Evolutionary conservation across 441 rosid genomes (phyloP), one percentile per base, ranked within the genome.

Genomic region (Populus tomentosa): DNA sequence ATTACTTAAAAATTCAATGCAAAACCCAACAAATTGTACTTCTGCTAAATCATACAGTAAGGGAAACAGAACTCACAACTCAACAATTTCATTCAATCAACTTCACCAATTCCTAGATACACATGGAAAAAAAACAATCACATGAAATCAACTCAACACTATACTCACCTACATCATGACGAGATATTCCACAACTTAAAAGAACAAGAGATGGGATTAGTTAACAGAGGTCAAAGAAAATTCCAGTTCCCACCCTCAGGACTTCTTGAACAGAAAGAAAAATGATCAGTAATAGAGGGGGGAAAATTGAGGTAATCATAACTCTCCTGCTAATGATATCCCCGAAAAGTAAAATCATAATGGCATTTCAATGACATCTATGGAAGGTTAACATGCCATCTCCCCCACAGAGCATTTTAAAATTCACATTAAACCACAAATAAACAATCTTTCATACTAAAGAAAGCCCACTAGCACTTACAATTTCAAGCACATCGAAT

Each of bases 401-500:
- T 38, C 67, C 74, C 38, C 40, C n/a, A 26, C 40, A 70, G 10
- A 26, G 20, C 32, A 21, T 61, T 20, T 67, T 32, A 50, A 18
- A 21, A 16, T 38, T 38, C 42, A 38, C 8, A 38, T 9, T 7
- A 38, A 38, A 38, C 7, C 42, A 38, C 42, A 38, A 38, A 38
- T 38, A 38, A 38, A 8, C 42, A 38, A 38, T 38, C 42, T 38
- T 38, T 38, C 42, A 38, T 38, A 9, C 42, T 6, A 38, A 38
- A 38, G 8, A 9, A 38, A 38, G 42, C 42, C 7, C 7, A 91
- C 50, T 6, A 23, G 11, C 62, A 77, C 94, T 90, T 82, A 93
- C 96, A 93, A 78, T 80, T 93, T 91, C 89, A 91, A 84, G 79
- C 96, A 91, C 67, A 79, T 86, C 11, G 96, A 87, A 75, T 80